These are phyloP conservation scores for Capsicum baccatum DNA, from an alignment of 257 asterid genomes.

Conservation along the genomic window DNA sequence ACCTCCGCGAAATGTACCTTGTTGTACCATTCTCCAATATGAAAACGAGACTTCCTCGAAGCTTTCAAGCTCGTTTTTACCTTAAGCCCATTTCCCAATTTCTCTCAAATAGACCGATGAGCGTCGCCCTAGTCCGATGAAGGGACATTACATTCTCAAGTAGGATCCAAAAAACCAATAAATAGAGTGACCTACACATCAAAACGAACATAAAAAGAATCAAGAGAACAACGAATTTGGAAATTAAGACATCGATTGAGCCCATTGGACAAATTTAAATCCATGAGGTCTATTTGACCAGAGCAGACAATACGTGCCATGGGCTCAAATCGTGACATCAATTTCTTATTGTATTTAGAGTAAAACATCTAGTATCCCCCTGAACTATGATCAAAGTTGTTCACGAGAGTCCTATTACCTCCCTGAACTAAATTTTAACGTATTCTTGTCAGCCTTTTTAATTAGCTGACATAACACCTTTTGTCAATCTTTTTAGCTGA, in stretches of 20 bases:
- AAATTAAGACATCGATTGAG: not conserved
- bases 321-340: not conserved
- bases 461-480: no score
- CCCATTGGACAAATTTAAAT: not conserved
- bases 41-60: constrained; percentile 29
- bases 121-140: constrained; percentile 42
- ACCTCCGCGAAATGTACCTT: constrained; percentile 42
- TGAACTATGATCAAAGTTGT: constrained; percentile 29
- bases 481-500: no score
- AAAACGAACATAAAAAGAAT: not conserved
- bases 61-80: constrained; percentile 12
- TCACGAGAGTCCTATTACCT: constrained; percentile 16
- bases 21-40: constrained; percentile 31
- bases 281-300: not conserved
- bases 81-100: constrained; percentile 38
- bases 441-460: no score
- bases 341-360: not conserved
- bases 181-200: constrained; percentile 32
- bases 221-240: not conserved
- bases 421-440: no score
- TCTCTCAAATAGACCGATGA: constrained; percentile 37
- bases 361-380: constrained; percentile 25
- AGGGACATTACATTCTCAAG: constrained; percentile 43
- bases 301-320: not conserved
- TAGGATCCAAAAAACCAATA: constrained; percentile 35